These are phyloP conservation scores for Ustilago xerochloae DNA, from an alignment of 1,284 basidiomycete species.

Conservation along the genomic window DNA sequence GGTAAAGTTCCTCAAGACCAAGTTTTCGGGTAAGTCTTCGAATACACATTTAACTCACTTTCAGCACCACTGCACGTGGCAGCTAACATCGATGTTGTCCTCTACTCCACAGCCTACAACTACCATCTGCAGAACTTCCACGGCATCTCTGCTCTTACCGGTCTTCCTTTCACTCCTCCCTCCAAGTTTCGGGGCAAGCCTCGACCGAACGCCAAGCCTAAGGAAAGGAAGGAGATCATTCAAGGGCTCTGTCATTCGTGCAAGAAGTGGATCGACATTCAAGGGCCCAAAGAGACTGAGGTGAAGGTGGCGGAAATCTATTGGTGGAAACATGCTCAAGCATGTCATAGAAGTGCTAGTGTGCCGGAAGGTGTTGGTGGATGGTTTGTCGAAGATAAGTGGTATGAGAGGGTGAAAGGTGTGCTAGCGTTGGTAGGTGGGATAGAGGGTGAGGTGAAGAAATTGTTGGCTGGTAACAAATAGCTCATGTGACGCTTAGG, in stretches of 20 bases:
- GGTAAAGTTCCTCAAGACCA: constrained; percentile 46
- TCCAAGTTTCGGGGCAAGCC: constrained; percentile 18
- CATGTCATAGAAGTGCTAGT: constrained; percentile 18
- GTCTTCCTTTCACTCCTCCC: constrained; percentile 49
- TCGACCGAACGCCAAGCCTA: constrained; percentile 12
- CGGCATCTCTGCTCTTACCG: constrained; percentile 43
- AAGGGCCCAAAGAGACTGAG: constrained; percentile 31
- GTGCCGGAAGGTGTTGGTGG: constrained; percentile 17
- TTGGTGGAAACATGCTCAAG: constrained; percentile 54
- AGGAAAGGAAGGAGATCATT: constrained; percentile 22
- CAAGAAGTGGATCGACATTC: constrained; percentile 37
- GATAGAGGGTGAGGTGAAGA: constrained; percentile 13
- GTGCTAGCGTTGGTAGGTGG: constrained; percentile 25
- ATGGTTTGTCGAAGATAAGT: constrained; percentile 28
- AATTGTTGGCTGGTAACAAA: constrained; percentile 13
- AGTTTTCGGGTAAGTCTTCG: constrained; percentile 42
- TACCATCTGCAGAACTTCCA: constrained; percentile 56
- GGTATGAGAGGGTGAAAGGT: constrained; percentile 13
- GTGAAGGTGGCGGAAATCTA: constrained; percentile 52
- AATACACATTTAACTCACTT: neutral
- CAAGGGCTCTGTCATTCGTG: constrained; percentile 45
- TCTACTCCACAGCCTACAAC: constrained; percentile 44
- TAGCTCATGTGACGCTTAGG: neutral
- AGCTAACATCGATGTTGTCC: no score
- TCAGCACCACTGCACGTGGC: no score